Base-by-base conservation (phyloP, 2,329 filamentous ascomycete species). In the Pyrenophora seminiperda region DNA sequence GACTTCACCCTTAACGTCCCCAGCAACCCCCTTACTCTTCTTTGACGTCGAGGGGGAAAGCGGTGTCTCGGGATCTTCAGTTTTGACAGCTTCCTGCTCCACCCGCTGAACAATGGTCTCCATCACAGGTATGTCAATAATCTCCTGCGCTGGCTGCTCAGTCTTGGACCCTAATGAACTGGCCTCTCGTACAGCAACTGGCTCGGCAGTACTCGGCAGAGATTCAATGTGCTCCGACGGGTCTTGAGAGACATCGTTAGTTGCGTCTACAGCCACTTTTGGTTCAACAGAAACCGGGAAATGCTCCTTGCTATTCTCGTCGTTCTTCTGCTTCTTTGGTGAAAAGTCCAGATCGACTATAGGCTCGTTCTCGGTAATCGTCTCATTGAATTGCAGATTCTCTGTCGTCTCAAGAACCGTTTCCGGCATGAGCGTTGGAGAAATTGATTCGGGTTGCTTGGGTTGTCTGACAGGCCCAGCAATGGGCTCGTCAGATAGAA, bases 251-350 rank as follows among this genome's bases (percentile, higher is more conserved):
- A 22, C 20, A 11, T 37, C 44, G 30, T 20, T 14, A 15, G 41
- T 29, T 4, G 37, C 50, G 13, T 58, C 58, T 7, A 48, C 43
- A 3, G 48, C 19, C 5, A 27, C 17, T 6, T 20, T 15, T 15
- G 38, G 18, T 18, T 53, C 43, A 6, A 29, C 29, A 24, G 58
- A 60, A 13, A 48, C 45, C 7, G 54, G 49, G 19, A 58, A 55
- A 34, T 50, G 60, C 55, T 67, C 64, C 48, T 63, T 67, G 33
- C 40, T 66, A 37, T 66, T 65, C 53, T 68, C 67, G 9, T 61
- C 60, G 41, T 65, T 66, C 50, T 64, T 67, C 15, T 63, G 59
- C 38, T 66, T 62, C 32, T 64, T 66, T 3, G 53, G 42, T 10
- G 49, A 40, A 30, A 44, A 18, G 15, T 48, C 58, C 54, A 50